phyloP scores from a whole-genome alignment of 1,139 yeast genomes.

The Arxiozyma bovina region DNA sequence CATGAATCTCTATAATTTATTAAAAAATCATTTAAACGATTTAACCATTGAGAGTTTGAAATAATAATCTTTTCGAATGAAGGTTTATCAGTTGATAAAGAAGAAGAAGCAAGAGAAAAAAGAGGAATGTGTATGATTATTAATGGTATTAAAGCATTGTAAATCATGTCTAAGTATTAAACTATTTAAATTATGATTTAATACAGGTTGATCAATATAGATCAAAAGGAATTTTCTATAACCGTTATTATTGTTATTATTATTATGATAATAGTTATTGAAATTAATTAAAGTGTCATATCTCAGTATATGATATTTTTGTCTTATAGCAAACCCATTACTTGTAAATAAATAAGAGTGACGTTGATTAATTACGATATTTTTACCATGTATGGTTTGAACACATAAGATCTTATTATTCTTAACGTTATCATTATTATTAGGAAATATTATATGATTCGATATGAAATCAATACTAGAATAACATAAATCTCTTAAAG shows the following conservation, averaged over 20 bases:
- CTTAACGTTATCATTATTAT: background rate
- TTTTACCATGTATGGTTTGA: slow-evolving; percentile 45
- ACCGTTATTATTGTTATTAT: slow-evolving; percentile 16
- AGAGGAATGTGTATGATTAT: background rate
- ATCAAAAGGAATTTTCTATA: slow-evolving; percentile 40
- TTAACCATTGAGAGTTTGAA: slow-evolving; percentile 24
- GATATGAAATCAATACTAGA: slow-evolving; percentile 54
- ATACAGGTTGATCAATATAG: slow-evolving; percentile 43
- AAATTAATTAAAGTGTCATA: slow-evolving; percentile 40
- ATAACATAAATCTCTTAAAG: slow-evolving; percentile 50
- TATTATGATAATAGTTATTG: slow-evolving; percentile 35
- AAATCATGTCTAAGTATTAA: background rate
- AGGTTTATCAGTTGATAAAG: slow-evolving; percentile 3
- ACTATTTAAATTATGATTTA: background rate
- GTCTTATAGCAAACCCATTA: slow-evolving; percentile 47
- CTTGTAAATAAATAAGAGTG: slow-evolving; percentile 38
- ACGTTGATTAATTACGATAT: background rate
- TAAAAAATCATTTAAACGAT: slow-evolving; percentile 20
- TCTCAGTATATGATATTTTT: slow-evolving; percentile 39
- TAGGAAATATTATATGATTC: slow-evolving; percentile 48
- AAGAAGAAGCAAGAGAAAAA: background rate
- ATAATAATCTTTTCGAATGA: slow-evolving; percentile 18
- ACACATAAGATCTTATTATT: slow-evolving; percentile 13
- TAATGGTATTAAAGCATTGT: background rate
- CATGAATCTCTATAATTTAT: slow-evolving; percentile 18